Percentiles rank a stretch among this genome's conserved stretches.
Conservation (phyloP, 1,284 basidiomycete genomes). For the Pseudozyma sp. region DNA sequence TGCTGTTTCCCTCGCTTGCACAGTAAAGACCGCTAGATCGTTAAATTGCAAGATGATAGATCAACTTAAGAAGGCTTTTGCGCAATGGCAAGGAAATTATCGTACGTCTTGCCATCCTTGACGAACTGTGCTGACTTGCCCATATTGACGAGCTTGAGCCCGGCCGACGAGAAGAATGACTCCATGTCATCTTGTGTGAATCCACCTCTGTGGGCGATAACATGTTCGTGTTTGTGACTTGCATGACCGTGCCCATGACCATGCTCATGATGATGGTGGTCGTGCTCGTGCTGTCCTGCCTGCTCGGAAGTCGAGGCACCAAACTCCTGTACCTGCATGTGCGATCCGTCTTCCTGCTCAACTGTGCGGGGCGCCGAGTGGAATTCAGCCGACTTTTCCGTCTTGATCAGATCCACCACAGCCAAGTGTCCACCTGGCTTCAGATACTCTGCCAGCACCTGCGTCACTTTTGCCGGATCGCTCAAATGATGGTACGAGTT, state of each 20-base stretch:
- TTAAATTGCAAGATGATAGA: background rate
- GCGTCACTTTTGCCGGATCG: conserved; percentile 33
- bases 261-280: conserved; percentile 8
- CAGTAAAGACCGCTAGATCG: background rate
- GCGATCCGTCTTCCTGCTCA: conserved; percentile 19
- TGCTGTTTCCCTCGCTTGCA: background rate
- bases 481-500: conserved; percentile 49
- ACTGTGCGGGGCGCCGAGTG: conserved; percentile 18
- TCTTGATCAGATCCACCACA: conserved; percentile 42
- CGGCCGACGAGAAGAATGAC: conserved; percentile 33
- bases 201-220: conserved; percentile 46
- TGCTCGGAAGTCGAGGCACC: background rate
- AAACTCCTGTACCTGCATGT: conserved; percentile 27
- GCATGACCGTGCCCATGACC: conserved; percentile 17
- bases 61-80: conserved; percentile 18
- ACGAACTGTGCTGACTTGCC: conserved; percentile 37
- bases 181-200: conserved; percentile 40
- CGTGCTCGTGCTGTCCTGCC: conserved; percentile 2
- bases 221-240: conserved; percentile 28
- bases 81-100: conserved; percentile 47
- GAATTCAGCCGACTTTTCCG: conserved; percentile 20
- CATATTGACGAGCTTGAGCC: conserved; percentile 37
- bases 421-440: conserved; percentile 43
- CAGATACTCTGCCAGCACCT: conserved; percentile 28
- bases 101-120: conserved; percentile 31